A percentile compares a stretch with the other conserved stretches of the same genome.
Evolutionary conservation across 2,329 filamentous ascomycete species (phyloP).

Genomic region (Xylariaceae sp.): DNA sequence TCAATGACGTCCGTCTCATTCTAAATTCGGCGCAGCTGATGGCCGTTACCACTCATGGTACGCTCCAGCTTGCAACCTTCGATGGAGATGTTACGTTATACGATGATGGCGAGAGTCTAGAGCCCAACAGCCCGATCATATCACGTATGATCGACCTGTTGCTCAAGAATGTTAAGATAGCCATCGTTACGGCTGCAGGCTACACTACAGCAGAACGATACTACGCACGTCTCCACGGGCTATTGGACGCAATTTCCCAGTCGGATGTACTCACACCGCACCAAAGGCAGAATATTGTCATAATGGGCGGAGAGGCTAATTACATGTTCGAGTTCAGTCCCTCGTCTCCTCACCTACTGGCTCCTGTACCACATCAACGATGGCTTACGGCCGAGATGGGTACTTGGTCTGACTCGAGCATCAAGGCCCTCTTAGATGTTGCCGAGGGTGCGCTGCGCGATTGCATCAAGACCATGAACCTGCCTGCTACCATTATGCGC

Average conservation of each 20-base stretch:
- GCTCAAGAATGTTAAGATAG: slow-evolving; percentile 79
- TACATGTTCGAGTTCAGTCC: slow-evolving; percentile 86
- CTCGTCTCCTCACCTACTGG: slow-evolving; percentile 69
- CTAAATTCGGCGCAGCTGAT: slow-evolving; percentile 95
- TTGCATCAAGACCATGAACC: slow-evolving; percentile 78
- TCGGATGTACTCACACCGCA: slow-evolving; percentile 64
- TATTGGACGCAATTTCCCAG: slow-evolving; percentile 77
- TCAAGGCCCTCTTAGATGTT: slow-evolving; percentile 82
- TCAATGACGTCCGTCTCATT: slow-evolving; percentile 93
- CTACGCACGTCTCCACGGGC: slow-evolving; percentile 83
- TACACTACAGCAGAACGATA: slow-evolving; percentile 90
- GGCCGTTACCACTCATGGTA: slow-evolving; percentile 78
- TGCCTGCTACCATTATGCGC: slow-evolving; percentile 81
- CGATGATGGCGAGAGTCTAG: slow-evolving; percentile 83
- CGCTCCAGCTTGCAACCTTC: slow-evolving; percentile 88
- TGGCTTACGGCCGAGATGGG: slow-evolving; percentile 84
- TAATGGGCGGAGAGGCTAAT: slow-evolving; percentile 96
- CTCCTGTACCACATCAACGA: slow-evolving; percentile 67
- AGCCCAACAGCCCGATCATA: slow-evolving; percentile 79
- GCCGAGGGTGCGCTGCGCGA: slow-evolving; percentile 85
- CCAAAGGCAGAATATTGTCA: slow-evolving; percentile 80
- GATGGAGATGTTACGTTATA: slow-evolving; percentile 98
- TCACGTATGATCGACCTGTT: slow-evolving; percentile 72
- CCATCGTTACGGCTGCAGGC: slow-evolving; percentile 95
- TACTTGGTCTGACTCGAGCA: slow-evolving; percentile 77